Conservation (phyloP, 306 rosid species). For the Glycine soja region DNA sequence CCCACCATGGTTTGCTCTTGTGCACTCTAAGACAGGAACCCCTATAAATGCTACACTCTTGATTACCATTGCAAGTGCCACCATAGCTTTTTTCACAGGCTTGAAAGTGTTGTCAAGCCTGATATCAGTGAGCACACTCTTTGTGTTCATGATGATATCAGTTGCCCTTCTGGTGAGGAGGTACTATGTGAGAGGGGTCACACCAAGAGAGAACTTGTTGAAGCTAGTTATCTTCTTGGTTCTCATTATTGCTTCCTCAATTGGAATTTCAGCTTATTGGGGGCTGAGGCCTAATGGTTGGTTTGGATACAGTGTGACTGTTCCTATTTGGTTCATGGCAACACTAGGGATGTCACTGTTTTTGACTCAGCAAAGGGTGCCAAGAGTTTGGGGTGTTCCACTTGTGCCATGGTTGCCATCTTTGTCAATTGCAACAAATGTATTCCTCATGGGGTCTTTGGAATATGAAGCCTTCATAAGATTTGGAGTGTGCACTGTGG, state of each 20-base stretch:
- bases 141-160: constrained; percentile 74
- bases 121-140: constrained; percentile 78
- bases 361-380: constrained; percentile 67
- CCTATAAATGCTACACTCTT: constrained; percentile 80
- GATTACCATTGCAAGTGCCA: constrained; percentile 56
- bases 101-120: constrained; percentile 64
- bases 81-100: constrained; percentile 74
- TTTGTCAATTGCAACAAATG: constrained; percentile 71
- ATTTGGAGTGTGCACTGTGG: constrained; percentile 70
- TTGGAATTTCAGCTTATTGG: constrained; percentile 76
- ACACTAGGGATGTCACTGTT: constrained; percentile 64
- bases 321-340: constrained; percentile 75
- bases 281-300: constrained; percentile 64
- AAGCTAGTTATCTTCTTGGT: constrained; percentile 63
- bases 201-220: constrained; percentile 51
- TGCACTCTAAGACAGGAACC: constrained; percentile 80
- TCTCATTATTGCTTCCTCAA: constrained; percentile 67
- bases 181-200: constrained; percentile 68
- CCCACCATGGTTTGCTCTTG: constrained; percentile 85
- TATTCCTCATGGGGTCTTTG: constrained; percentile 81
- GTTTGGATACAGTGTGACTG: constrained; percentile 61
- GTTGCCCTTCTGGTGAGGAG: constrained; percentile 78
- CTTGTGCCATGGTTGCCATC: constrained; percentile 88
- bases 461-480: constrained; percentile 62
- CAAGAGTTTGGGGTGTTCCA: constrained; percentile 86